Base-by-base conservation (phyloP, 352 stramenopile species). In the Poterioochromonas sp. region DNA sequence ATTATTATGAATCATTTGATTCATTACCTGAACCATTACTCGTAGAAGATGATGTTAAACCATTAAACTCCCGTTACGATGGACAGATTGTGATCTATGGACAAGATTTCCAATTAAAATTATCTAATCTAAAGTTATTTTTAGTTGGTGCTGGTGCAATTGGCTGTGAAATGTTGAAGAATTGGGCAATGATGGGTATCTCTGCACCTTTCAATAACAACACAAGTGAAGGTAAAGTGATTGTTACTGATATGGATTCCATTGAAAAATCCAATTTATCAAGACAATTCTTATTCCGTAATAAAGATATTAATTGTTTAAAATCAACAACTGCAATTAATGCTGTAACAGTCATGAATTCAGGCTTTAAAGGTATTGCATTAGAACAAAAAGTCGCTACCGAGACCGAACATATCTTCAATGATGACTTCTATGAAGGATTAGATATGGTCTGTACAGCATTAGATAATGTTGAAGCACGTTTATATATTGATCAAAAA, bases 161-260 rank as follows among this genome's bases (percentile, higher is more conserved):
- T 81, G 96, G 96, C 1, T 99, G 96, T 82, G 96, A 99, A 86
- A 98, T 99, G 93, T 88, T 99, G 5, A 99, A 99, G 87, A 99
- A 99, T 83, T 99, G 94, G 93, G 95, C 95, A 0, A 91, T 99
- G 82, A 98, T 99, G 94, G 96, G 95, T 41, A 89, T 99, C 2
- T 90, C 47, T 26, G 15, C 47, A 15, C 8, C 54, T 65, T 22
- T 65, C 26, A 32, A 65, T n/a, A 71, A 47, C 15, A 12, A 63
- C 3, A 1, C 29, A 18, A n/a, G 26, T 8, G 1, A 26, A 32
- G 80, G 78, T 3, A 0, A 43, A 0, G 90, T 96, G 44, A 86
- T 97, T 77, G 90, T 99, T 32, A 99, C 95, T 0, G 95, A 99
- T 82, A 99, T 99, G 95, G 96, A 99, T 83, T 92, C 90, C 47